Evolutionary conservation across 257 asterid species (phyloP), one percentile per base, ranked within the genome.

Genomic region (Solanum chaucha): DNA sequence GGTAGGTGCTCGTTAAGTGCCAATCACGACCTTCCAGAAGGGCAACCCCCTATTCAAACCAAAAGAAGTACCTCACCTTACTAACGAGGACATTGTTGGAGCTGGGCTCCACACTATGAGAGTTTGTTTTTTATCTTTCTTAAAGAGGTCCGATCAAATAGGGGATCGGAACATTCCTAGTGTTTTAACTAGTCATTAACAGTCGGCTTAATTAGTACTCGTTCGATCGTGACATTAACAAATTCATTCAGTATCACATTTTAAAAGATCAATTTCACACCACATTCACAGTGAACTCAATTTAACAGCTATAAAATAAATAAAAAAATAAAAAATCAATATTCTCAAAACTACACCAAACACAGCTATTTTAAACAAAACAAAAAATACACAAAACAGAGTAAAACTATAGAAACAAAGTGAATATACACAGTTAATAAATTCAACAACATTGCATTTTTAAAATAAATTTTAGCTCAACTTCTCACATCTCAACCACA

Each of bases 191-290:
- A 58, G 65, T 58, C 65, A 58, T 58, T 58, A 48, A 48, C 59
- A 14, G 59, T 48, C 20, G 59, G 8, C 59, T 5, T 48, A 48
- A 48, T 48, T 48, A 48, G 59, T 48, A 7, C 65, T 0, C 24
- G 11, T 28, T 68, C 38, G 5, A 34, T 68, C 38, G 2, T 28
- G 74, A 12, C 77, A 30, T 75, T 38, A 32, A 74, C 48, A 58
- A 58, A 58, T 58, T 11, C 34, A 40, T 40, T 40, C 83, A 55
- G 90, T 36, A 22, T 58, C 65, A 58, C 64, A 55, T 55, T 55
- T 19, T 74, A 22, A 22, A 15, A 67, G 87, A 85, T 67, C 85
- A 90, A 87, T 35, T 82, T 12, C 41, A 75, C 24, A 55, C 10
- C 65, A 19, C 24, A 58, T 58, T 40, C 59, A 41, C 13, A 24